Conservation (phyloP, 2,329 filamentous ascomycete species). For the Aspergillus fijiensis region DNA sequence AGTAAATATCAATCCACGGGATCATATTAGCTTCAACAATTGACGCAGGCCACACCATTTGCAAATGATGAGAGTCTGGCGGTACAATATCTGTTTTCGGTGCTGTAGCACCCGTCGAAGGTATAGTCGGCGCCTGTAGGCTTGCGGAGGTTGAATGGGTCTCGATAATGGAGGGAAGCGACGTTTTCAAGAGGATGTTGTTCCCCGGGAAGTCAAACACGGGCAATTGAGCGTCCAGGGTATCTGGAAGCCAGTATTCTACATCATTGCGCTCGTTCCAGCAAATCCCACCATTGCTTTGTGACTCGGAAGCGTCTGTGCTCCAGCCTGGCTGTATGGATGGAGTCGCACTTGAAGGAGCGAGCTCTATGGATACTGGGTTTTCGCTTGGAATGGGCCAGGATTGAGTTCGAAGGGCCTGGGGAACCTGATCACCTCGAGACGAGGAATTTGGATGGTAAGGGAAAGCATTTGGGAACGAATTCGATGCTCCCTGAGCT, state of each 20-base stretch:
- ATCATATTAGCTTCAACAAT: constrained; percentile 45
- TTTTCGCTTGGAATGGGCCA: constrained; percentile 22
- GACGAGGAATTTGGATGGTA: constrained; percentile 25
- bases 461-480: constrained; percentile 22
- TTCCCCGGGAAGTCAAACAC: constrained; percentile 36
- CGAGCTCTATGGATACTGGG: constrained; percentile 25
- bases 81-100: constrained; percentile 20
- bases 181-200: constrained; percentile 36
- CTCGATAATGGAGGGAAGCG: constrained; percentile 37
- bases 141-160: constrained; percentile 20
- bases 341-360: constrained; percentile 19
- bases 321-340: constrained; percentile 26
- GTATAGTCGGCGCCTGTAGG: constrained; percentile 22
- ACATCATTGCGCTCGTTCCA: constrained; percentile 33
- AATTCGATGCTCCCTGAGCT: constrained; percentile 13
- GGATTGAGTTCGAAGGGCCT: constrained; percentile 18
- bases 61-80: constrained; percentile 21
- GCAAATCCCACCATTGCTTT: constrained; percentile 19
- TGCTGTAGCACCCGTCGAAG: constrained; percentile 20
- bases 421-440: constrained; percentile 19
- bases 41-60: constrained; percentile 38
- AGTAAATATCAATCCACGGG: constrained; percentile 46
- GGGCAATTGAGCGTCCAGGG: constrained; percentile 34
- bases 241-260: constrained; percentile 39
- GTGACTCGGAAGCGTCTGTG: constrained; percentile 22